phyloP scores from a whole-genome alignment of 768 basidiomycete genomes.

The Coprinopsis marcescibilis region DNA sequence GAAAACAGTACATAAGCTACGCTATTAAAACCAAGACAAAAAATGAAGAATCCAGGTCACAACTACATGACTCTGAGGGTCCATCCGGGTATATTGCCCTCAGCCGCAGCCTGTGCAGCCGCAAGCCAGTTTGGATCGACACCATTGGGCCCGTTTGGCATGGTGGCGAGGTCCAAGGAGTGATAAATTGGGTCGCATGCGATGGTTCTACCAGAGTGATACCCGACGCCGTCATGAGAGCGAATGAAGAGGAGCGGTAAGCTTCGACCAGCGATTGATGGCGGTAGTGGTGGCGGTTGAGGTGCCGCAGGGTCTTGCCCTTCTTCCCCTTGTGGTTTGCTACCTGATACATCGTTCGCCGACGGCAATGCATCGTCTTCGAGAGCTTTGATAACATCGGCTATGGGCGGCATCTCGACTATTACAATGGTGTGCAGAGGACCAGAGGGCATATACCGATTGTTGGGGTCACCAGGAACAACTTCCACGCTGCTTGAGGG shows the following conservation, averaged over 20 bases:
- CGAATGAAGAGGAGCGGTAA: slow-evolving; percentile 80
- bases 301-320: slow-evolving; percentile 20
- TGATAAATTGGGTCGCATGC: slow-evolving; percentile 79
- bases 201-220: slow-evolving; percentile 81
- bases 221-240: slow-evolving; percentile 78
- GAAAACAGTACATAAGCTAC: not conserved
- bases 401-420: slow-evolving; percentile 77
- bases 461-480: slow-evolving; percentile 13
- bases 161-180: slow-evolving; percentile 53
- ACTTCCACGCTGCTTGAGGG: slow-evolving; percentile 23
- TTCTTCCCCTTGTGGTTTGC: slow-evolving; percentile 24
- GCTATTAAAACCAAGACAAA: slow-evolving; percentile 10
- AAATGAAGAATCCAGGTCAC: slow-evolving; percentile 19
- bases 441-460: slow-evolving; percentile 45
- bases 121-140: slow-evolving; percentile 68
- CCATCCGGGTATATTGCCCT: slow-evolving; percentile 71
- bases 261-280: slow-evolving; percentile 61
- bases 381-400: slow-evolving; percentile 72
- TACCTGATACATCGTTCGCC: slow-evolving; percentile 30
- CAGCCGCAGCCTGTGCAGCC: slow-evolving; percentile 66
- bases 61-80: slow-evolving; percentile 71
- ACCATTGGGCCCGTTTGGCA: slow-evolving; percentile 43
- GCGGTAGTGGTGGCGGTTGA: slow-evolving; percentile 30
- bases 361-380: slow-evolving; percentile 59
- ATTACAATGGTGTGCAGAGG: slow-evolving; percentile 76